Evolutionary conservation across 768 basidiomycete genomes (phyloP).

Genomic region (Neoboletus magnificus): DNA sequence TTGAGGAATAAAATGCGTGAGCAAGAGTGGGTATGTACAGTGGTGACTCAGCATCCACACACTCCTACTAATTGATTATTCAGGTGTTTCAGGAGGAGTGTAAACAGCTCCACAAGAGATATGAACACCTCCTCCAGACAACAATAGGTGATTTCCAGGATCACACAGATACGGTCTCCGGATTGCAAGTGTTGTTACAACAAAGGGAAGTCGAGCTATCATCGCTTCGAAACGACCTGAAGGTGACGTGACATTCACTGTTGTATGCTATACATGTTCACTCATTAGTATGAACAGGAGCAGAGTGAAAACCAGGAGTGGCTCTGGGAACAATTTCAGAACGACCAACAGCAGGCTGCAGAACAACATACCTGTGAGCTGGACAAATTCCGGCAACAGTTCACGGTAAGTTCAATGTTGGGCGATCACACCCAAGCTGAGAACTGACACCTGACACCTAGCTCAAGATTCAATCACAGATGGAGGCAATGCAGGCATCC

Average conservation of each 20-base stretch:
- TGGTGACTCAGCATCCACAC: not conserved
- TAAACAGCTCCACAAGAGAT: not conserved
- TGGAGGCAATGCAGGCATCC: not conserved
- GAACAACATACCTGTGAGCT: not conserved
- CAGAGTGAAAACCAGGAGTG: not conserved
- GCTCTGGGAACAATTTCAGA: not conserved
- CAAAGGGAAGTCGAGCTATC: not conserved
- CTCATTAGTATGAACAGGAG: not conserved
- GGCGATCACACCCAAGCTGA: not conserved
- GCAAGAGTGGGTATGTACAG: not conserved
- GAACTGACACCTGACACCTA: not conserved
- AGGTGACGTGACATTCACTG: not conserved
- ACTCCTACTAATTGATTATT: not conserved
- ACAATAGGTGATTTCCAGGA: not conserved
- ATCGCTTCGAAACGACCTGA: not conserved
- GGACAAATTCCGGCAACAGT: not conserved
- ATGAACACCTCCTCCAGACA: not conserved
- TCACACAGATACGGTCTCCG: not conserved
- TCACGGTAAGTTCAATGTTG: not conserved
- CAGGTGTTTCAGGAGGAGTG: not conserved
- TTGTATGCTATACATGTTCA: too few species aligned
- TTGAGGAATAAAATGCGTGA: not conserved
- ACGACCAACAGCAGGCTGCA: not conserved
- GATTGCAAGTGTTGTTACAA: not conserved
- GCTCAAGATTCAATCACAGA: not conserved